A percentile compares a stretch with the other conserved stretches of the same genome.
phyloP scores from a whole-genome alignment of 345 rosid species.

The Salix dunnii region DNA sequence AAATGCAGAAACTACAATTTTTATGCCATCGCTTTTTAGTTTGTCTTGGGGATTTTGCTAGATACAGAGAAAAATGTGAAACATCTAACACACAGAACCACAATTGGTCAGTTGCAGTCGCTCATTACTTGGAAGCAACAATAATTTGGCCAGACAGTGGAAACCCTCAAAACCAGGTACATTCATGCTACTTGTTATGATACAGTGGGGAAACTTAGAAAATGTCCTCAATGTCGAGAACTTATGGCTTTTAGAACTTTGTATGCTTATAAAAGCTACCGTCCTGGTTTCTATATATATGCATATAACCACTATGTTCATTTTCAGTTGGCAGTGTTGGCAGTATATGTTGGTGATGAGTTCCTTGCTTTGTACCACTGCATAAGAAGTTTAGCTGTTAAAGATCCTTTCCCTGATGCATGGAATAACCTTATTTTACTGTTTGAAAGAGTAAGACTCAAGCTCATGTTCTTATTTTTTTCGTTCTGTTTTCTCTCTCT shows the following conservation, averaged over 20 bases:
- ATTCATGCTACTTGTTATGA: neutral
- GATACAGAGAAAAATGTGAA: conserved; percentile 71
- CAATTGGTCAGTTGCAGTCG: conserved; percentile 77
- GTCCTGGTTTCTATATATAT: neutral
- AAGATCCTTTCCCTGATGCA: conserved; percentile 93
- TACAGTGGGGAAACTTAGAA: neutral
- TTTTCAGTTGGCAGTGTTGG: conserved; percentile 78
- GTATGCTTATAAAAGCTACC: neutral
- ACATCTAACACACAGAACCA: conserved; percentile 35
- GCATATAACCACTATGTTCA: conserved; percentile 6
- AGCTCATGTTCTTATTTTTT: neutral
- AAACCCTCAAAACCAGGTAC: conserved; percentile 90
- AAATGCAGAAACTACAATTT: conserved; percentile 48
- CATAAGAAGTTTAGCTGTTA: conserved; percentile 87
- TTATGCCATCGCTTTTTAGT: conserved; percentile 77
- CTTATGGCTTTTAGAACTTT: neutral
- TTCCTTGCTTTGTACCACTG: conserved; percentile 88
- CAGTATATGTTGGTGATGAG: conserved; percentile 82
- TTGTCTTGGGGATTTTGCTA: conserved; percentile 90
- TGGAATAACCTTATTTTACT: conserved; percentile 65
- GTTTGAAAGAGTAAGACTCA: conserved; percentile 68
- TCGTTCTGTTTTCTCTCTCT: neutral
- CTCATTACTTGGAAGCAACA: conserved; percentile 75
- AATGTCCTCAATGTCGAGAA: neutral
- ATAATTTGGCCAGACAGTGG: conserved; percentile 80